Base-by-base conservation (phyloP, 2,329 filamentous ascomycete species). In the Aspergillus sp. region DNA sequence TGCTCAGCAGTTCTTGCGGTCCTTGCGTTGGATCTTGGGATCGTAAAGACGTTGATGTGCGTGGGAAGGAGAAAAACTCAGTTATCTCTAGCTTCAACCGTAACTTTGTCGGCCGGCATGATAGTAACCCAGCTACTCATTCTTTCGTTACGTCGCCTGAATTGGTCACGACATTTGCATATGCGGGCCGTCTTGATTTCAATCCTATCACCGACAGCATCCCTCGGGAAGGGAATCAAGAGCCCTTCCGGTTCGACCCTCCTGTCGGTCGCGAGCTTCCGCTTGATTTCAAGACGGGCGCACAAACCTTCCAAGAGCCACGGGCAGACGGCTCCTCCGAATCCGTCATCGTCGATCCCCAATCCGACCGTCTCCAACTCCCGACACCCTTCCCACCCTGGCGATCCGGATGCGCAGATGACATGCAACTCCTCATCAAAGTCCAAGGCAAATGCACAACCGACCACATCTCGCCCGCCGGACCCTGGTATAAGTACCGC, bases 51-150 rank as follows among this genome's bases (percentile, higher is more conserved):
- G 88, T 95, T 49, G 86, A 90, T 23, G 48, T 53, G 7, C 43
- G 45, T 7, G 50, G 50, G 78, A 95, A 95, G 81, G 90, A 87
- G 60, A 78, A 88, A 61, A 96, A 96, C 82, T 91, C 88, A 1
- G 96, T 97, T 68, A 77, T 97, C 66, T 95, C 90, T 30, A 96
- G 90, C 15, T 96, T 95, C 83, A 96, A 96, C 84, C 88, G 90
- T 70, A 96, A 96, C 82, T 96, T 96, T 76, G 95, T 90, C 48
- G 90, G 90, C 55, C 88, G 91, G 64, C 96, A 96, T 70, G 89
- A 95, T 60, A 88, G 87, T 56, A 95, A 94, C 78, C 88, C 89
- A 22, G 88, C 88, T 43, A 94, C 89, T 30, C 89, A 94, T 76
- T 88, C 88, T 45, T 94, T 95, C 69, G 88, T 94, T 56, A 85